A percentile compares a stretch with the other conserved stretches of the same genome.
phyloP scores from a whole-genome alignment of 805 yeast genomes.

The Kuraishia molischiana region DNA sequence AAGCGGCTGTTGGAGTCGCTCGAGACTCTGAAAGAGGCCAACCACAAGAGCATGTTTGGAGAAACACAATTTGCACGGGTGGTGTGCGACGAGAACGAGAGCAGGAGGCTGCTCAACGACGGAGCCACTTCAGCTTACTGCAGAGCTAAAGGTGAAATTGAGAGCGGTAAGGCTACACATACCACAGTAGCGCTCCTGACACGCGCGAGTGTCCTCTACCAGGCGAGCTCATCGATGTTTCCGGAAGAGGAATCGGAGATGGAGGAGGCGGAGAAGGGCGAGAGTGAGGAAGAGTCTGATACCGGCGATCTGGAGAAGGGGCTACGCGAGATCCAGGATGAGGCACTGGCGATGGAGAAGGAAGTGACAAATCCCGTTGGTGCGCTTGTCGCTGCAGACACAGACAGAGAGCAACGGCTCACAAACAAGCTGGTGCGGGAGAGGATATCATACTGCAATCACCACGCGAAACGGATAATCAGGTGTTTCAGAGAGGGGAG shows the following conservation, averaged over 20 bases:
- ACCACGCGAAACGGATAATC: constrained; percentile 10
- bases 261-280: constrained; percentile 2
- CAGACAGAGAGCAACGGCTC: not conserved
- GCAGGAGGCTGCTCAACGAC: constrained; percentile 8
- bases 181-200: constrained; percentile 8
- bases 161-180: constrained; percentile 6
- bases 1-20: not conserved
- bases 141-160: constrained; percentile 6
- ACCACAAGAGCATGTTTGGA: not conserved
- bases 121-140: constrained; percentile 8
- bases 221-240: constrained; percentile 8
- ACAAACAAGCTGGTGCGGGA: not conserved
- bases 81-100: constrained; percentile 6
- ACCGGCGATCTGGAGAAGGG: not conserved
- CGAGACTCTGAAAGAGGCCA: not conserved
- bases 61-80: constrained; percentile 4
- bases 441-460: constrained; percentile 13
- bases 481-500: constrained; percentile 10
- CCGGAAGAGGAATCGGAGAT: constrained; percentile 4
- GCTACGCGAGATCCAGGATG: constrained; percentile 1
- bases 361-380: constrained; percentile 2
- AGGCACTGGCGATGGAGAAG: constrained; percentile 3
- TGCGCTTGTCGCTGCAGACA: not conserved
- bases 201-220: constrained; percentile 8
- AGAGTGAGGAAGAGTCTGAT: constrained; percentile 1